Conservation (phyloP, 345 rosid genomes). For the Brassica nigra region DNA sequence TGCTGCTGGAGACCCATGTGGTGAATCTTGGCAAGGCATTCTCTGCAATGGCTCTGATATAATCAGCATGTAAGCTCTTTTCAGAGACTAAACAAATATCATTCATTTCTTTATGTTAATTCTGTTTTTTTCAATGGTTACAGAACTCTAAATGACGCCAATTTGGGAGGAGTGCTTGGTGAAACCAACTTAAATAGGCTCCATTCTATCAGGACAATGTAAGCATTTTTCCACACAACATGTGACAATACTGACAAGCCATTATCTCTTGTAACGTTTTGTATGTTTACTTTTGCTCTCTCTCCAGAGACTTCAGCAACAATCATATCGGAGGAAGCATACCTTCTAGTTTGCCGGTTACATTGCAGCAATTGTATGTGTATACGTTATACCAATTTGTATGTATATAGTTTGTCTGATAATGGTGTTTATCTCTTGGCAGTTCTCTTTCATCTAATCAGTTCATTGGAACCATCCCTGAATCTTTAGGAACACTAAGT, state of each 20-base stretch:
- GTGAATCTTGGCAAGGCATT: constrained; percentile 90
- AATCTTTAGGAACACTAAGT: constrained; percentile 64
- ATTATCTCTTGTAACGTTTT: constrained; percentile 15
- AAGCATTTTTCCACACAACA: constrained; percentile 37
- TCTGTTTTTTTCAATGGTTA: constrained; percentile 22
- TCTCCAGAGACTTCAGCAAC: constrained; percentile 84
- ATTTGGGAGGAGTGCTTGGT: constrained; percentile 92
- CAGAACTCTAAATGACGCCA: constrained; percentile 85
- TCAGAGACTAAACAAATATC: not conserved
- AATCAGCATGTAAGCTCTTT: constrained; percentile 53
- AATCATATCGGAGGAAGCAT: constrained; percentile 90
- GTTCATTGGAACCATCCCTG: constrained; percentile 92
- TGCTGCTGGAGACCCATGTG: constrained; percentile 94
- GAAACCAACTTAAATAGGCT: constrained; percentile 56
- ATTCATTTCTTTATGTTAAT: not conserved
- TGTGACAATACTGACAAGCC: not conserved
- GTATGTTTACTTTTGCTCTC: not conserved
- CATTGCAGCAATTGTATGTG: constrained; percentile 57
- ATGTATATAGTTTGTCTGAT: constrained; percentile 26
- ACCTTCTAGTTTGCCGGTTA: constrained; percentile 75
- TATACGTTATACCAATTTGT: not conserved
- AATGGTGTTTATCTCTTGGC: constrained; percentile 52
- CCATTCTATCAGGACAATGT: constrained; percentile 78
- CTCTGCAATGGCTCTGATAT: constrained; percentile 64
- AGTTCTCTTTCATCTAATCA: constrained; percentile 92